Evolutionary conservation across 2,329 filamentous ascomycete species (phyloP).

Genomic region (Rutstroemia sp.): DNA sequence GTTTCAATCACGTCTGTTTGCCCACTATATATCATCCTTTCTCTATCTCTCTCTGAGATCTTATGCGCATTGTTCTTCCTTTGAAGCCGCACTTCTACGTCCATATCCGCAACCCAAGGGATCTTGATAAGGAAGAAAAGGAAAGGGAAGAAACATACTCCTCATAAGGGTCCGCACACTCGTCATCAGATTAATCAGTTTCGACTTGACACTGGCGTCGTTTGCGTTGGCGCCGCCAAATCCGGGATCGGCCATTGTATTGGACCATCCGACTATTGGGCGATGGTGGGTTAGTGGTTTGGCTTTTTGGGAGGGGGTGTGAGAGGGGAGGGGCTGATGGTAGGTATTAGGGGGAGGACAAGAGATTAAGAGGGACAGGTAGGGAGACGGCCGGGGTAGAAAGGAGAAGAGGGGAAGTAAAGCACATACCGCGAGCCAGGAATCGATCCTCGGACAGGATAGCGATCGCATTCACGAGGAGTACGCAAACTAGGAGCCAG

Average conservation of each 20-base stretch:
- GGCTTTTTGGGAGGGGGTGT: neutral
- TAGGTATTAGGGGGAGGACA: neutral
- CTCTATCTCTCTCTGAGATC: too few relatives aligned
- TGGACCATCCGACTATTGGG: conserved; percentile 69
- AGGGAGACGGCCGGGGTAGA: neutral
- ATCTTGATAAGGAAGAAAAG: neutral
- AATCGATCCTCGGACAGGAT: conserved; percentile 94
- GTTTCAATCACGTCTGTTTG: too few relatives aligned
- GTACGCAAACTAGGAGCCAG: conserved; percentile 56
- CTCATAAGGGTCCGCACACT: conserved; percentile 89
- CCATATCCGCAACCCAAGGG: too few relatives aligned
- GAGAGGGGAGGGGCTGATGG: neutral
- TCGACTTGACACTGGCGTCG: conserved; percentile 75
- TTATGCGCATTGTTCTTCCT: too few relatives aligned
- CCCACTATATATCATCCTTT: too few relatives aligned
- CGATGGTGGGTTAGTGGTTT: neutral
- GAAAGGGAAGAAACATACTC: conserved; percentile 50
- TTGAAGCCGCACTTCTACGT: too few relatives aligned
- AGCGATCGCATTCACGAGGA: conserved; percentile 89
- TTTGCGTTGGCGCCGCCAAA: conserved; percentile 59
- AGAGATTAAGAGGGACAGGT: neutral
- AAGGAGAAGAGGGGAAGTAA: neutral
- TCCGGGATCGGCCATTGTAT: conserved; percentile 58
- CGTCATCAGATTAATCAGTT: conserved; percentile 82
- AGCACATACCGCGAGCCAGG: conserved; percentile 62